Evolutionary conservation across 495 filamentous ascomycete genomes (phyloP), one percentile per base, ranked within the genome.

Genomic region (Cetradonia linearis): DNA sequence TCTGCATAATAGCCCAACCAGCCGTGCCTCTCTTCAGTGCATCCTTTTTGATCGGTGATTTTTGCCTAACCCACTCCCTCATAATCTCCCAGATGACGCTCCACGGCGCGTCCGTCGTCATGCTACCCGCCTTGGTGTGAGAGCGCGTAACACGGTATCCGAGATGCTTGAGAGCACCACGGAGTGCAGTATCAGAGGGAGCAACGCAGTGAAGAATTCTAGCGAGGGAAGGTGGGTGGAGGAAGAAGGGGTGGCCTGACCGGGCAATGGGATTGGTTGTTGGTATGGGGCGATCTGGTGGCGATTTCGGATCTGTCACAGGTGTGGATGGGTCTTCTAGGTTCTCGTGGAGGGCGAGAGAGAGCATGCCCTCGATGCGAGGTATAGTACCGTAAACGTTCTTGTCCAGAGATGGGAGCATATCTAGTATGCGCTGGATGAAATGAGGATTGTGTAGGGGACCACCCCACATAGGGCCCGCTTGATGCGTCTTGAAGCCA

Each of bases 401-500:
- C 10, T 73, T 72, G 10, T 86, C 77, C 2, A 82, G 77, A 2
- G 73, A 71, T 3, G 86, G 81, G 8, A 95, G 77, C 46, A 81
- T 76, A 23, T 79, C 78, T 16, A 98, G 76, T 2, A 98, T 83
- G 36, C 74, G 78, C 64, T 87, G 77, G 60, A 98, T 82, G 65
- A 95, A 98, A 5, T 81, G 77, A 9, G 82, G 73, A 53, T 90
- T 91, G 68, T 97, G 93, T 9, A 98, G 74, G 11, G 86, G 88
- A 3, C 93, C 93, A 52, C 80, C 92, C 77, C 89, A 98, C 91
- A 98, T 96, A 0, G 93, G 93, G 0, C 93, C 93, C 2, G 82
- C 84, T 20, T 96, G 71, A 68, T 95, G 93, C 66, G 86, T 94
- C 60, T 87, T 91, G 62, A 81, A 83, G 9, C 85, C 88, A 66